Evolutionary conservation across 345 rosid genomes (phyloP), one percentile per base, ranked within the genome.

Genomic region (Crucihimalaya himalaica): DNA sequence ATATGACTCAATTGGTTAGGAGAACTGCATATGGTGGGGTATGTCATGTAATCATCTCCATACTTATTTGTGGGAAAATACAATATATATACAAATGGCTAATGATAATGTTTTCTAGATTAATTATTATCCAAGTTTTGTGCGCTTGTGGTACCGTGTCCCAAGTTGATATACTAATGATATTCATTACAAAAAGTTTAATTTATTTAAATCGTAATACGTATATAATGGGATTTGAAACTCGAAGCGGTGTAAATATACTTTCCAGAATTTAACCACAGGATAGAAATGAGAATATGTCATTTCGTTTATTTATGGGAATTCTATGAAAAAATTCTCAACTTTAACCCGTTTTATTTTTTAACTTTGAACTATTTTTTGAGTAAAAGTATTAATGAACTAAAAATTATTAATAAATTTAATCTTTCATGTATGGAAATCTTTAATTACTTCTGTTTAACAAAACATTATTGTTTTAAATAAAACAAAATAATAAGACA

Each of bases 11-110:
- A 18, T 53, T 69, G 66, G 18, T 63, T 32, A 76, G 13, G 20
- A 34, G 54, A 63, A 63, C 18, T 55, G 76, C 80, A 77, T 77
- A 56, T 77, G 71, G 80, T 76, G 37, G 80, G 71, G 75, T 58
- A 55, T 47, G 35, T 10, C 57, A 34, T 76, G 71, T 70, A 76
- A 76, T 76, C 71, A 76, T 63, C 80, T 63, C 71, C 59, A 28
- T 70, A 46, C 57, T 63, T 63, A 29, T 63, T 37, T 76, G 39
- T 55, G 64, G 63, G 35, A 11, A 31, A 21, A 59, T 23, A 40
- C n/a, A n/a, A n/a, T 13, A 66, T 39, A 37, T n/a, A 40, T 34
- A 47, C 60, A 69, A 45, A 76, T 63, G 46, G 59, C 53, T 70
- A 23, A 45, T 68, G 63, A 75, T 75, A 53, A 68, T 62, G 70